Conservation (phyloP, 495 filamentous ascomycete genomes). For the Daldinia vernicosa region DNA sequence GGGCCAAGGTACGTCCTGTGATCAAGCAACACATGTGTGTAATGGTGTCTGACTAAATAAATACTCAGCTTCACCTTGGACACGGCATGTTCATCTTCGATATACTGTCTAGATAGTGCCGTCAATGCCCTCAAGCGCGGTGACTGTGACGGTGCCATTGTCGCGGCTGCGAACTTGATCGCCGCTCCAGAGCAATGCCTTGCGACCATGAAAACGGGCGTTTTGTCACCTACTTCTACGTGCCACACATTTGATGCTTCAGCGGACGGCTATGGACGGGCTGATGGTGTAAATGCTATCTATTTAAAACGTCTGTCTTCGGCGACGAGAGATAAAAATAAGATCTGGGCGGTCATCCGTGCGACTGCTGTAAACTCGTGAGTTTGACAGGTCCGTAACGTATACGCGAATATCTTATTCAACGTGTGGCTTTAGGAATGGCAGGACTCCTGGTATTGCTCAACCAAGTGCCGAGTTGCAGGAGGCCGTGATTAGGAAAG, state of each 20-base stretch:
- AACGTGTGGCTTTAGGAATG: constrained; percentile 49
- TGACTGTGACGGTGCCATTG: constrained; percentile 54
- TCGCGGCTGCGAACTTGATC: constrained; percentile 27
- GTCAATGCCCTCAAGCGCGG: constrained; percentile 46
- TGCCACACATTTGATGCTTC: neutral
- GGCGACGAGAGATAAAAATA: constrained; percentile 56
- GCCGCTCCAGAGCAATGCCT: neutral
- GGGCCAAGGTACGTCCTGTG: constrained; percentile 48
- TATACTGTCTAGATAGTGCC: constrained; percentile 51
- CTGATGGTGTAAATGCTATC: neutral
- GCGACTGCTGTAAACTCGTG: constrained; percentile 53
- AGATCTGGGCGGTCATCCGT: constrained; percentile 60
- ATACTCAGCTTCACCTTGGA: constrained; percentile 45
- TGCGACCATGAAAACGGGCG: neutral
- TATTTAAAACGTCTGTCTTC: constrained; percentile 42
- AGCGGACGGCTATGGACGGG: neutral
- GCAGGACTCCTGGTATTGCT: constrained; percentile 54
- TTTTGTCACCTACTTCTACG: neutral
- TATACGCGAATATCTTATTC: neutral
- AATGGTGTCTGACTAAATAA: neutral
- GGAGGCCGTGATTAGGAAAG: constrained; percentile 51
- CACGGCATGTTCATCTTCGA: constrained; percentile 60
- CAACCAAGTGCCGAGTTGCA: constrained; percentile 57
- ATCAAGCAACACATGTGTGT: neutral
- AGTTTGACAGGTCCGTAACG: neutral